A percentile compares a stretch with the other conserved stretches of the same genome.
Conservation (phyloP, 176 grass and related monocot species). For the Panicum miliaceum region DNA sequence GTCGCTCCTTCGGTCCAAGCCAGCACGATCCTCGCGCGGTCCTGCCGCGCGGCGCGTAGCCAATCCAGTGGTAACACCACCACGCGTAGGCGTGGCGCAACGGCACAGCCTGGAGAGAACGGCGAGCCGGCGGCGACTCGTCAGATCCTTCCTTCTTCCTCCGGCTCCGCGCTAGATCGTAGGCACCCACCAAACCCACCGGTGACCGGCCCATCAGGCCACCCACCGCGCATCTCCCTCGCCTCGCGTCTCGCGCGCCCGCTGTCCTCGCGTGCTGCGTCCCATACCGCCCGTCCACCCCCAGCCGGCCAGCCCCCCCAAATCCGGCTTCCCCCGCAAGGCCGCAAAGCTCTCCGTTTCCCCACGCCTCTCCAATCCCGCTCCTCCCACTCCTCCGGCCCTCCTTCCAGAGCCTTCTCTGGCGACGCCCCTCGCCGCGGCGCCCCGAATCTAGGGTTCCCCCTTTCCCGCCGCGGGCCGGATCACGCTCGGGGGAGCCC, state of each 20-base stretch:
- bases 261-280: conserved; percentile 19
- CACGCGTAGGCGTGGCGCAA: conserved; percentile 2
- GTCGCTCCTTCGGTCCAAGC: not conserved
- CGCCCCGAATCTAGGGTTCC: conserved; percentile 51
- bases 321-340: conserved; percentile 31
- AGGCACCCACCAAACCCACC: not conserved
- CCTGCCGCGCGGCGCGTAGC: not conserved
- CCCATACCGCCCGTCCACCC: conserved; percentile 12
- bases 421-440: not conserved
- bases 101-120: conserved; percentile 16
- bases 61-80: not conserved
- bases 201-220: conserved; percentile 13
- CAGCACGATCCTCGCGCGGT: not conserved
- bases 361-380: conserved; percentile 33
- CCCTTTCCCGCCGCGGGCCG: conserved; percentile 11
- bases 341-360: conserved; percentile 9
- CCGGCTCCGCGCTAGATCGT: conserved; percentile 25
- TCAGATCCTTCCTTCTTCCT: not conserved
- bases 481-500: conserved; percentile 22
- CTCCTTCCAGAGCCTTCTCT: conserved; percentile 5
- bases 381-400: conserved; percentile 9
- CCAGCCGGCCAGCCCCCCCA: not conserved
- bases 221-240: not conserved
- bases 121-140: not conserved
- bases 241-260: not conserved